phyloP scores from a whole-genome alignment of 441 rosid species.

The Eruca vesicaria region DNA sequence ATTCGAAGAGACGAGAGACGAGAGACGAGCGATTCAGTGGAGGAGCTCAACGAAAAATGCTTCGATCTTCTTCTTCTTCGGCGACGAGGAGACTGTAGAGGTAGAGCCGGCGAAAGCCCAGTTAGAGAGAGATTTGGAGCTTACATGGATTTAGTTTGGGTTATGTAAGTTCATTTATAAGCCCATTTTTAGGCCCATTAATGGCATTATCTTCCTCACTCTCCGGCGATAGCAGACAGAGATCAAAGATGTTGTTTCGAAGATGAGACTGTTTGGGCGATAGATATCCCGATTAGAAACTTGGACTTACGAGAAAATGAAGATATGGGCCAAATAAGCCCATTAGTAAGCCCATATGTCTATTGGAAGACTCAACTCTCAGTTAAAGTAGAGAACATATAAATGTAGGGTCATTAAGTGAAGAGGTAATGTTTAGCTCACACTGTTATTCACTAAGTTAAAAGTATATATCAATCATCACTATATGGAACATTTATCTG shows the following conservation, averaged over 20 bases:
- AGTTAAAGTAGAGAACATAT: no score
- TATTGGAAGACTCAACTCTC: not conserved
- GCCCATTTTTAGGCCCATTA: not conserved
- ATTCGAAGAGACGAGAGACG: not conserved
- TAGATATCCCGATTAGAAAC: not conserved
- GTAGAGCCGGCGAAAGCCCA: not conserved
- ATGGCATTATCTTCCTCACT: not conserved
- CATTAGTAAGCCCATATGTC: not conserved
- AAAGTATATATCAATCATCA: not conserved
- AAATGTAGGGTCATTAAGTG: no score
- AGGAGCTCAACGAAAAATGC: conserved; percentile 7
- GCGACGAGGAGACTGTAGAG: not conserved
- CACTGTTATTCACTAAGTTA: not conserved
- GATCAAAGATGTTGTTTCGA: not conserved
- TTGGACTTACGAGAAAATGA: not conserved
- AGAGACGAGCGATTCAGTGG: conserved; percentile 1
- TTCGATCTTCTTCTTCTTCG: conserved; percentile 14
- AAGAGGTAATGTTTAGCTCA: not conserved
- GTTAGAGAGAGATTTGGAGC: not conserved
- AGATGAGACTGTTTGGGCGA: not conserved
- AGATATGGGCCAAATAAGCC: not conserved
- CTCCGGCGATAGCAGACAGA: not conserved
- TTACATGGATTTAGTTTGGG: not conserved
- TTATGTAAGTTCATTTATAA: not conserved
- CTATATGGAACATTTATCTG: not conserved